Percentiles rank a stretch among this genome's conserved stretches.
phyloP scores from a whole-genome alignment of 106 monocot species.

The Apostasia shenzhenica region DNA sequence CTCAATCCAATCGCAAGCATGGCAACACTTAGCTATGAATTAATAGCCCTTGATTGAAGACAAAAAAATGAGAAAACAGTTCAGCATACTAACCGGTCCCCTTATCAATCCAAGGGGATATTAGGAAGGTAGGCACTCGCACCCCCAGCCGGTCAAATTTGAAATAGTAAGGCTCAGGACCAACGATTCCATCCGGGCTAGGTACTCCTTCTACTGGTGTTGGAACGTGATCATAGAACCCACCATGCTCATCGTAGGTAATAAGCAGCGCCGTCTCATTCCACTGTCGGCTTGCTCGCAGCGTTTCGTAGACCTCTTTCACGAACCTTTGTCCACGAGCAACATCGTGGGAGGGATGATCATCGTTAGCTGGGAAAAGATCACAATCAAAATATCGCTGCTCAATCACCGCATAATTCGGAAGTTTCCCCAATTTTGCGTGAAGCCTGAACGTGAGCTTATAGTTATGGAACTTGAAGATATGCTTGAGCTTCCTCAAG shows the following conservation, averaged over 20 bases:
- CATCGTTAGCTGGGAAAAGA: constrained; percentile 63
- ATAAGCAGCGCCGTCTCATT: constrained; percentile 75
- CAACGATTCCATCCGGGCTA: constrained; percentile 78
- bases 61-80: too few relatives aligned
- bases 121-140: constrained; percentile 63
- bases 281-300: constrained; percentile 81
- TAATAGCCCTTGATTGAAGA: too few relatives aligned
- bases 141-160: constrained; percentile 78
- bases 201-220: constrained; percentile 74
- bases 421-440: constrained; percentile 53
- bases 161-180: constrained; percentile 74
- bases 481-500: constrained; percentile 58
- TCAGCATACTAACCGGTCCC: constrained; percentile 26
- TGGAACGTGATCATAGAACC: constrained; percentile 89
- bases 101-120: constrained; percentile 88
- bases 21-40: too few relatives aligned
- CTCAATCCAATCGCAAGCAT: neutral
- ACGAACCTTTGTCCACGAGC: constrained; percentile 66
- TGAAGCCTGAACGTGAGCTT: constrained; percentile 62
- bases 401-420: constrained; percentile 77
- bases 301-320: constrained; percentile 79
- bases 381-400: constrained; percentile 69
- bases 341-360: constrained; percentile 83
- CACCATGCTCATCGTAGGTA: constrained; percentile 89
- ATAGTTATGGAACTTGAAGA: constrained; percentile 65